Percentiles rank a stretch among this genome's conserved stretches.
These are phyloP conservation scores for Arachnopeziza araneosa DNA, from an alignment of 2,329 filamentous ascomycete genomes.

Conservation along the genomic window DNA sequence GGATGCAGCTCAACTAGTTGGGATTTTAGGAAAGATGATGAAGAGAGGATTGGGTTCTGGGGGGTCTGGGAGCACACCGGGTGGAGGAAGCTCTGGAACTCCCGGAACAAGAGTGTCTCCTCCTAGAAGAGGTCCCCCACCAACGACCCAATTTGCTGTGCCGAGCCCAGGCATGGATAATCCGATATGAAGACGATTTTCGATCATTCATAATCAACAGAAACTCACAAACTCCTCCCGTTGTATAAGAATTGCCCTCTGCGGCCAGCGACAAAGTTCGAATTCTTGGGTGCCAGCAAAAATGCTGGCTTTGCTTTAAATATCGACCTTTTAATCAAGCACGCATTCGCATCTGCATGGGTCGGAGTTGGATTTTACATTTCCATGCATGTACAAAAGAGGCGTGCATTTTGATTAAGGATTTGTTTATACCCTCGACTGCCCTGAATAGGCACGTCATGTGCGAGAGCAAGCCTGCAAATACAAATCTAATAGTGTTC, in stretches of 20 bases:
- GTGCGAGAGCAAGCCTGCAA: not conserved
- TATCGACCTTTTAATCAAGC: not conserved
- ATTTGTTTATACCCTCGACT: slow-evolving; percentile 1
- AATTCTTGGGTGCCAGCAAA: not conserved
- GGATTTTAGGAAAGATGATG: slow-evolving; percentile 82
- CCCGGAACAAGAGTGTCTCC: slow-evolving; percentile 10
- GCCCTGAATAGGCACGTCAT: not conserved
- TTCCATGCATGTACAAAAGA: not conserved
- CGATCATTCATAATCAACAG: not conserved
- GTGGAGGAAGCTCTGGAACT: slow-evolving; percentile 11
- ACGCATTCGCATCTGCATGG: not conserved
- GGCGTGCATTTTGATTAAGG: not conserved
- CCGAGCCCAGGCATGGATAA: slow-evolving; percentile 25
- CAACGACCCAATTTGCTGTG: slow-evolving; percentile 1
- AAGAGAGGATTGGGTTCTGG: slow-evolving; percentile 51
- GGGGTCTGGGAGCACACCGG: slow-evolving; percentile 13
- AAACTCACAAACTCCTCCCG: not conserved
- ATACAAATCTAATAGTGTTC: not conserved
- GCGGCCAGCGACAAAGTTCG: not conserved
- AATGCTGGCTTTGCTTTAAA: not conserved
- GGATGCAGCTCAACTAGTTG: slow-evolving; percentile 84
- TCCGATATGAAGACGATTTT: slow-evolving; percentile 17
- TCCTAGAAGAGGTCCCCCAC: not conserved
- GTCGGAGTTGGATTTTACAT: not conserved
- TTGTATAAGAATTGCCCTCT: not conserved